phyloP scores from a whole-genome alignment of 108 stramenopile species.

The Chaetoceros tenuissimus region DNA sequence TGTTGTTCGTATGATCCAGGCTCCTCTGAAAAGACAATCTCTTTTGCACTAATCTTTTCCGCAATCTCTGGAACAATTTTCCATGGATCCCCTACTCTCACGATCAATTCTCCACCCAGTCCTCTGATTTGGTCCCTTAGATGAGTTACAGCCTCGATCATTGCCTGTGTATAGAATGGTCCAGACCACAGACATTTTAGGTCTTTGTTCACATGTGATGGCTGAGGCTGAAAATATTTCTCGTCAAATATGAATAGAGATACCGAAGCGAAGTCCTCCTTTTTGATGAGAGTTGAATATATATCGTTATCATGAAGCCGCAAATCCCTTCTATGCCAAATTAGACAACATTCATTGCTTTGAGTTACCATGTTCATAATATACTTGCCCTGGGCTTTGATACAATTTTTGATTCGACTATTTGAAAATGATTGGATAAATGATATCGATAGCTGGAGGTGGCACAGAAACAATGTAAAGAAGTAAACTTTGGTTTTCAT shows the following conservation, averaged over 20 bases:
- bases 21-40: constrained; percentile 46
- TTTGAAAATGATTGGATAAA: not conserved
- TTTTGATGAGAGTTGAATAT: too few relatives aligned
- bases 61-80: constrained; percentile 28
- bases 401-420: too few relatives aligned
- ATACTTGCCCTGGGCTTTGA: not conserved
- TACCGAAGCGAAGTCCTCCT: constrained; percentile 3
- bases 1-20: constrained; percentile 42
- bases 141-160: constrained; percentile 36
- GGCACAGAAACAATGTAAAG: too few relatives aligned
- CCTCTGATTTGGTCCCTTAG: constrained; percentile 19
- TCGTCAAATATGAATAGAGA: constrained; percentile 52
- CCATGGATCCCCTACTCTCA: constrained; percentile 40
- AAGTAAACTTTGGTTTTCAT: too few relatives aligned
- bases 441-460: too few relatives aligned
- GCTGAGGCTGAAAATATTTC: constrained; percentile 18
- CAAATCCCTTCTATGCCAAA: constrained; percentile 62
- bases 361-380: not conserved
- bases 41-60: constrained; percentile 16
- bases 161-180: constrained; percentile 31
- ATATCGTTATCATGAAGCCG: constrained; percentile 45
- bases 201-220: constrained; percentile 23
- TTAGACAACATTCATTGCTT: too few relatives aligned
- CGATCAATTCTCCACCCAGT: constrained; percentile 35
- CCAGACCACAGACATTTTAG: constrained; percentile 21